Base-by-base conservation (phyloP, 2,329 filamentous ascomycete genomes). In the Botrytis hyacinthi region DNA sequence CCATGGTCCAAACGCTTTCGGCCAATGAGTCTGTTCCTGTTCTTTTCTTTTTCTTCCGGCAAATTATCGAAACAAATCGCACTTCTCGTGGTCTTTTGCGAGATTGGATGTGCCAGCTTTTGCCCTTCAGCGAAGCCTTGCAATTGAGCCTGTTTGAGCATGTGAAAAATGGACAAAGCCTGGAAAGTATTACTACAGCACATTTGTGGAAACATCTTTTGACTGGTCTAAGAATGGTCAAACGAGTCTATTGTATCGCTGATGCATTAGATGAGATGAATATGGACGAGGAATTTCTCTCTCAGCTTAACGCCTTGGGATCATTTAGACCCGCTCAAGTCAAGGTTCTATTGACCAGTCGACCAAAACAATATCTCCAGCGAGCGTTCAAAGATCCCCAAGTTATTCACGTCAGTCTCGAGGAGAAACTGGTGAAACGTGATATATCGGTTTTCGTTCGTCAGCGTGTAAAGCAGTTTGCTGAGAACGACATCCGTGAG, bases 211-310 rank as follows among this genome's bases (percentile, higher is more conserved):
- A 75, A 9, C 62, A 79, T 29, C 75, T 84, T 18, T 72, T 76
- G 6, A 75, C 74, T 44, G n/a, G 77, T 69, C 29, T 79, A 5
- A 32, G 63, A n/a, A 22, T 26, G 44, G 65, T 79, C 5, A 73
- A 73, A 4, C 37, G 71, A 60, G 82, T 81, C 0, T 86, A 82
- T 72, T 84, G 86, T 7, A 84, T 86, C 70, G 84, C 85, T 75
- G 85, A 86, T 81, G 86, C 83, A 69, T 83, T 86, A 3, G 85
- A 87, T 73, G 85, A 87, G 76, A 85, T 86, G 82, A 82, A 85
- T 59, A 81, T 78, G 0, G 77, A 83, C 26, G 80, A 82, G 4
- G 54, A 74, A 0, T 84, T 85, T 44, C 73, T 85, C 3, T 65
- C 79, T 5, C 67, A 76, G 3, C 76, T 86, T 0, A 79, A 77